Evolutionary conservation across 805 yeast species (phyloP), one percentile per base, ranked within the genome.

Genomic region (Lachancea kluyveri): DNA sequence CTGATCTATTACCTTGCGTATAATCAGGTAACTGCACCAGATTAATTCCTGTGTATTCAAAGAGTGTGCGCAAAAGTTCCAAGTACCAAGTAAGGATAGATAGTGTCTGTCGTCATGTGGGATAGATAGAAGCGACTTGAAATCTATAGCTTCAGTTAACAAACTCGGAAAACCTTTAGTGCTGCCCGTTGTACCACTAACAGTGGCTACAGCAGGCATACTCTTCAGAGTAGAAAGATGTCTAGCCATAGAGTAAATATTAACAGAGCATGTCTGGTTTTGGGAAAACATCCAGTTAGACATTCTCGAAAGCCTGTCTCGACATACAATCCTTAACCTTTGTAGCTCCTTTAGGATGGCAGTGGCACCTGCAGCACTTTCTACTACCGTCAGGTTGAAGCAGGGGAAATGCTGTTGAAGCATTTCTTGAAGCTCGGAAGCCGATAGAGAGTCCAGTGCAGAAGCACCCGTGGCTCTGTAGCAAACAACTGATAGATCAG

Each of bases 231-330:
- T n/a, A n/a, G n/a, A n/a, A n/a, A 51, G 40, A 34, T 54, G 61
- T 13, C 41, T 24, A 18, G 49, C 33, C 54, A 56, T 53, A 8
- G 56, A 39, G 40, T 56, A 54, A 10, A 54, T 39, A 30, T 43
- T 49, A 11, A 42, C 35, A 26, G 37, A 35, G 27, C 39, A 32
- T 35, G 17, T 24, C 26, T 19, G 23, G 5, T 27, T 27, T 6
- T 35, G 22, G 23, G 46, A 41, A 28, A 49, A 46, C 60, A 55
- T 55, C 60, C 60, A 55, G 27, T 50, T 50, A 15, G 48, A 35
- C 39, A 49, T 40, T 19, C 53, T 42, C n/a, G 41, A 28, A n/a
- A 52, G 41, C 24, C 54, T 43, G 31, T 44, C 27, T 10, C 30
- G 14, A 14, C 37, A 31, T 11, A 14, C 9, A 4, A 17, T 6